These are phyloP conservation scores for Salvia rosmarinus DNA, from an alignment of 257 asterid species.

Conservation along the genomic window DNA sequence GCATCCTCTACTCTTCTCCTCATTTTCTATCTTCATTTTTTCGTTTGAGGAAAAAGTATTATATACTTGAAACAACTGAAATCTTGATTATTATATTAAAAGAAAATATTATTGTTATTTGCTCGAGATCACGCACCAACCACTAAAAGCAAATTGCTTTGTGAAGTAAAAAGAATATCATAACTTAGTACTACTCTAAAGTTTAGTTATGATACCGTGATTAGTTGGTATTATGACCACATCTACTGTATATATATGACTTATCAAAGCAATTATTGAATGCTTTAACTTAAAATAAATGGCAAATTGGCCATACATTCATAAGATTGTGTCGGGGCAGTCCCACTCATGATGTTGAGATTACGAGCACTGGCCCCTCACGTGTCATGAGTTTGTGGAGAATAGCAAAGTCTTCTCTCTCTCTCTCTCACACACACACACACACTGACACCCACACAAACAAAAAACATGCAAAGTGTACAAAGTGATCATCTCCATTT, in stretches of 20 bases:
- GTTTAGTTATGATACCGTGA: not conserved
- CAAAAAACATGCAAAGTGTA: too few species aligned
- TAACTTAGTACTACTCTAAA: not conserved
- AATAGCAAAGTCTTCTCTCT: constrained; percentile 2
- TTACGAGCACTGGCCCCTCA: constrained; percentile 11
- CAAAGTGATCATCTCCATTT: not conserved
- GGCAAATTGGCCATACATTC: constrained; percentile 30
- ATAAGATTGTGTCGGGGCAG: not conserved
- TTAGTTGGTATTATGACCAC: not conserved
- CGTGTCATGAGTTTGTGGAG: constrained; percentile 21
- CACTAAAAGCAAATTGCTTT: not conserved
- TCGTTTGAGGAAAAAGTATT: not conserved
- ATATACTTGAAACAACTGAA: not conserved
- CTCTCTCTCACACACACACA: not conserved
- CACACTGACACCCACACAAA: too few species aligned
- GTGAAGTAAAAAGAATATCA: not conserved
- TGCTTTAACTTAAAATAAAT: constrained; percentile 25
- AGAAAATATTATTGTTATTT: not conserved
- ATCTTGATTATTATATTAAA: not conserved
- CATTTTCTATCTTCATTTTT: not conserved
- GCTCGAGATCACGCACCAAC: not conserved
- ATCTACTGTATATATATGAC: not conserved
- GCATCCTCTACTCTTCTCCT: not conserved
- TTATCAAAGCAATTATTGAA: constrained; percentile 17
- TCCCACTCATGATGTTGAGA: not conserved